Conservation (phyloP, 208 protist genomes). For the Leishmania guyanensis region DNA sequence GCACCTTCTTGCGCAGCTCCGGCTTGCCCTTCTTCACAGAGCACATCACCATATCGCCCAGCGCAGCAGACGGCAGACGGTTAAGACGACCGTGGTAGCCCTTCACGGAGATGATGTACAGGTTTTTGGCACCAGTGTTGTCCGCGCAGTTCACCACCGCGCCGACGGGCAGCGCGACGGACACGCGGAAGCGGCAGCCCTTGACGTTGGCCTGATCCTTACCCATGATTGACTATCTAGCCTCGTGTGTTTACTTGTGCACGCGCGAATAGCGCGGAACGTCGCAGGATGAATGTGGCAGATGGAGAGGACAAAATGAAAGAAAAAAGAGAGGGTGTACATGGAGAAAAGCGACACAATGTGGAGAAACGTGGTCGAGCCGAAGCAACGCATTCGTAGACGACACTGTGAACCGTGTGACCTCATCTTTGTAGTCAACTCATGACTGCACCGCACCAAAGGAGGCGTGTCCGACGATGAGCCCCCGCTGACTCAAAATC, state of each 20-base stretch:
- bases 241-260: slow-evolving; percentile 7
- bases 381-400: not conserved
- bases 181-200: slow-evolving; percentile 98
- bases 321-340: slow-evolving; percentile 9
- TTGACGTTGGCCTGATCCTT: slow-evolving; percentile 92
- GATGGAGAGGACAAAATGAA: slow-evolving; percentile 7
- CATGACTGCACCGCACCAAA: not conserved
- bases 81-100: slow-evolving; percentile 98
- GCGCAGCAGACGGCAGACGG: slow-evolving; percentile 96
- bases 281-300: slow-evolving; percentile 18
- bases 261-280: not conserved
- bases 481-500: not conserved
- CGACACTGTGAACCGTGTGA: not conserved
- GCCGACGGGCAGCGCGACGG: slow-evolving; percentile 98
- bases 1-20: slow-evolving; percentile 99
- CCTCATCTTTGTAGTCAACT: not conserved
- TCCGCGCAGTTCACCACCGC: slow-evolving; percentile 99
- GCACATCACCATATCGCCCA: slow-evolving; percentile 99
- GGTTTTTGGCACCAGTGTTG: slow-evolving; percentile 99
- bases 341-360: not conserved
- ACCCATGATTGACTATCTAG: slow-evolving; percentile 76
- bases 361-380: not conserved
- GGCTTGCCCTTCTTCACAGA: slow-evolving; percentile 99
- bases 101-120: slow-evolving; percentile 99
- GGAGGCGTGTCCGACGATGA: not conserved